These are phyloP conservation scores for Circinella umbellata DNA, from an alignment of 371 early-diverging fungal species.

Conservation along the genomic window DNA sequence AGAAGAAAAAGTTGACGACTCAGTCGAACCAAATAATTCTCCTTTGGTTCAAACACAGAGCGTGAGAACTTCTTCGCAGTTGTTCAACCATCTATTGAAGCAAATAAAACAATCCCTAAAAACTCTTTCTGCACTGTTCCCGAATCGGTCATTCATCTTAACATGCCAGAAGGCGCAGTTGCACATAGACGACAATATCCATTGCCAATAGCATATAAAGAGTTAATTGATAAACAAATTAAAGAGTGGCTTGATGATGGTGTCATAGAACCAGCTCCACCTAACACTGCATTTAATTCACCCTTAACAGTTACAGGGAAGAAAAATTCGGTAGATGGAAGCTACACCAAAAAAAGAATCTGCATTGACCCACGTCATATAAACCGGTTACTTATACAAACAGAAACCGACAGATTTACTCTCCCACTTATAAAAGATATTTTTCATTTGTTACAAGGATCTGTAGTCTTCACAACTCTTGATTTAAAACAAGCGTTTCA, in stretches of 20 bases:
- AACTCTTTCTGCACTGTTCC: slow-evolving; percentile 23
- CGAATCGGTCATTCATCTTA: slow-evolving; percentile 18
- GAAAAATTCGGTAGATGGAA: slow-evolving; percentile 24
- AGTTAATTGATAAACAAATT: slow-evolving; percentile 8
- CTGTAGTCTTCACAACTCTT: slow-evolving; percentile 22
- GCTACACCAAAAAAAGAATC: slow-evolving; percentile 13
- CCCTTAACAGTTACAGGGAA: slow-evolving; percentile 29
- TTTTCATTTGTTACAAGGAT: slow-evolving; percentile 14
- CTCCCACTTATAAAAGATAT: slow-evolving; percentile 28
- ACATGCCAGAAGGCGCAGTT: slow-evolving; percentile 11
- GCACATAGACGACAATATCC: slow-evolving; percentile 21
- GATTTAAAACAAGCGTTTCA: slow-evolving; percentile 36
- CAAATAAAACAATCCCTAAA: slow-evolving; percentile 15
- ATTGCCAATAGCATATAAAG: slow-evolving; percentile 4
- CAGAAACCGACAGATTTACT: slow-evolving; percentile 21
- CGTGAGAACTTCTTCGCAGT: neutral
- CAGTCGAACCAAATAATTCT: neutral
- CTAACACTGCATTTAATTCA: slow-evolving; percentile 23
- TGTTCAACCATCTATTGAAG: slow-evolving; percentile 5
- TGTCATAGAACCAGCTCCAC: neutral
- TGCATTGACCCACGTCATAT: slow-evolving; percentile 31
- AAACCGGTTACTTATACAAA: slow-evolving; percentile 19
- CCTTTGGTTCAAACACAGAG: neutral
- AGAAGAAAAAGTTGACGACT: neutral
- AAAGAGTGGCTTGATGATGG: slow-evolving; percentile 14